phyloP scores from a whole-genome alignment of 257 asterid genomes.

The Anisodus tanguticus region DNA sequence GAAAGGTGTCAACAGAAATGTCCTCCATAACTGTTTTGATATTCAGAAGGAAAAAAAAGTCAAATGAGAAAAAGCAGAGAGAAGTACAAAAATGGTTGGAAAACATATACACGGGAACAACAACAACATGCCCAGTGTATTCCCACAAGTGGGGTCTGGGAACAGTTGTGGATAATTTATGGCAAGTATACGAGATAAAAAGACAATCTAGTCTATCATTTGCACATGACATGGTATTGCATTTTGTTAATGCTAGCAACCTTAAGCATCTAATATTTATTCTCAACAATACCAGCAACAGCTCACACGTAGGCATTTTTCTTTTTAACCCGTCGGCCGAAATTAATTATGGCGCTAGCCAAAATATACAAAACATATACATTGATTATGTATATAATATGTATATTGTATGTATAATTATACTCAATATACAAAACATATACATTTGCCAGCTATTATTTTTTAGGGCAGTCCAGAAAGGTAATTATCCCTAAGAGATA shows the following conservation, averaged over 20 bases:
- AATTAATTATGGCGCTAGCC: no score
- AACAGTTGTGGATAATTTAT: background rate
- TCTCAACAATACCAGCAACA: background rate
- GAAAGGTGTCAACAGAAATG: conserved; percentile 85
- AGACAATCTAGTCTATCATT: background rate
- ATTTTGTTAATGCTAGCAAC: background rate
- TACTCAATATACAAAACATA: no score
- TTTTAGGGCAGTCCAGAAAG: no score
- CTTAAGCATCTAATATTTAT: background rate
- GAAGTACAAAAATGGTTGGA: background rate
- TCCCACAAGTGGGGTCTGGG: no score
- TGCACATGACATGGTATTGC: background rate
- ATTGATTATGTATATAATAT: no score
- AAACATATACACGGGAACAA: background rate
- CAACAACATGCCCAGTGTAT: no score
- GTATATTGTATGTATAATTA: no score
- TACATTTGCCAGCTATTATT: no score
- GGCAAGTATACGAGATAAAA: background rate
- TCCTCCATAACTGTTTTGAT: conserved; percentile 86
- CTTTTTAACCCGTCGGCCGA: no score
- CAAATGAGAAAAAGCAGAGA: background rate
- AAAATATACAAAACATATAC: no score
- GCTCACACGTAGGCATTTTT: background rate
- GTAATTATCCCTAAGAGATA: background rate
- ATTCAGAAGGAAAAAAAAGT: background rate